Base-by-base conservation (phyloP, 345 rosid species). In the Moricandia moricandioides region DNA sequence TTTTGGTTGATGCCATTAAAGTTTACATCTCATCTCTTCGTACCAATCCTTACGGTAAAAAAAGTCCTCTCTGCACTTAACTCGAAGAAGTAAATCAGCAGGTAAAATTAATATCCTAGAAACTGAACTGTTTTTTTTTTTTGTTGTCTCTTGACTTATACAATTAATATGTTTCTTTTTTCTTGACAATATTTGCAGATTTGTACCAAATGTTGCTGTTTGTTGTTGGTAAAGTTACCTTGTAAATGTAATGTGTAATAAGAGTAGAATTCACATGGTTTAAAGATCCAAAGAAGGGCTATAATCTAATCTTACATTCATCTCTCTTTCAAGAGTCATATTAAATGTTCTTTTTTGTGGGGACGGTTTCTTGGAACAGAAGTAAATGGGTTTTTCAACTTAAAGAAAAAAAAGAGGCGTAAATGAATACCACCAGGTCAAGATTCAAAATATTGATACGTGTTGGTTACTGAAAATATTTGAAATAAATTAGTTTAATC, bases 31-130 rank as follows among this genome's bases (percentile, higher is more conserved):
- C 86, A 31, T 64, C 80, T 62, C 96, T 89, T 51, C 88, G 88
- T 58, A 86, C 86, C 45, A 92, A 90, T 77, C 92, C 93, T 21
- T 86, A 86, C 8, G 97, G 97, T 82, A 92, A 89, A 85, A 21
- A 92, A 88, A 78, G 91, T 92, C 74, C 86, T 92, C 70, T 84
- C 88, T n/a, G 78, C 86, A 77, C 83, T 82, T 73, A 80, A 67
- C 80, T 80, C 82, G 79, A 88, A 83, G 86, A 89, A 88, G 81
- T 88, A 78, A 86, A 67, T 30, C 76, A 16, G 34, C 63, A 78
- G 81, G 81, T 72, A 65, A 52, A 72, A 35, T 6, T 4, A 45
- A 45, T 45, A 45, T 45, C 52, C 7, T 1, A 11, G 14, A 16
- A 65, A n/a, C n/a, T 17, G 5, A 34, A 30, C 34, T 7, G 1